Evolutionary conservation across 2,329 filamentous ascomycete species (phyloP), one percentile per base, ranked within the genome.

Genomic region (Colletotrichum sp.): DNA sequence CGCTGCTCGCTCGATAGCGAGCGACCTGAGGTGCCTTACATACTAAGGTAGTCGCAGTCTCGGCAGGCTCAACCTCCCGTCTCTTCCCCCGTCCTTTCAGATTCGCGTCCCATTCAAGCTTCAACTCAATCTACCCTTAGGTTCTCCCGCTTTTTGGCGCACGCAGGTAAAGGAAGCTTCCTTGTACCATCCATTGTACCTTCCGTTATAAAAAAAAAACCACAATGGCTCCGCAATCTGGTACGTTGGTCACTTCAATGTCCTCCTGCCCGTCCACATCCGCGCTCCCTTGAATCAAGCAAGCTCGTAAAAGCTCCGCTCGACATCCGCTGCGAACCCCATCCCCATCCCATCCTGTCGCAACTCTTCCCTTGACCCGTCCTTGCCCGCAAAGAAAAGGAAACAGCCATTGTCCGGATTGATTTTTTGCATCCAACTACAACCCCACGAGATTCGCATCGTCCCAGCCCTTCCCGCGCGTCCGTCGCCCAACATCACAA

Each of bases 221-320:
- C 66, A 43, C 62, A 75, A 77, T 76, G 74, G 74, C 74, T 76
- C 74, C 74, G 74, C 74, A 76, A 74, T 76, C 74, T 70, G 74
- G 74, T 76, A 76, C 70, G 74, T 76, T 60, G 28, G 70, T 65
- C n/a, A 52, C n/a, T 13, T 52, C 43, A 52, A 52, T 52, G 43
- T 52, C 39, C 39, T 48, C 39, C 18, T 48, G 39, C 39, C 39
- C 39, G 39, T 48, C 39, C 39, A 48, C 39, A n/a, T 48, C 43
- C 43, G 7, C 43, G 43, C 64, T 73, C 74, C 64, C 65, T 76
- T 69, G 56, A 66, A 60, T 25, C 61, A 64, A 74, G 27, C 36
- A 43, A 67, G 58, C 58, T 77, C 76, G 60, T 43, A 76, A 60
- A 66, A 76, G 74, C 74, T 73, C 70, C 74, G 74, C 74, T 73